Evolutionary conservation across 805 yeast species (phyloP).

Genomic region (Wickerhamiella azymoides): DNA sequence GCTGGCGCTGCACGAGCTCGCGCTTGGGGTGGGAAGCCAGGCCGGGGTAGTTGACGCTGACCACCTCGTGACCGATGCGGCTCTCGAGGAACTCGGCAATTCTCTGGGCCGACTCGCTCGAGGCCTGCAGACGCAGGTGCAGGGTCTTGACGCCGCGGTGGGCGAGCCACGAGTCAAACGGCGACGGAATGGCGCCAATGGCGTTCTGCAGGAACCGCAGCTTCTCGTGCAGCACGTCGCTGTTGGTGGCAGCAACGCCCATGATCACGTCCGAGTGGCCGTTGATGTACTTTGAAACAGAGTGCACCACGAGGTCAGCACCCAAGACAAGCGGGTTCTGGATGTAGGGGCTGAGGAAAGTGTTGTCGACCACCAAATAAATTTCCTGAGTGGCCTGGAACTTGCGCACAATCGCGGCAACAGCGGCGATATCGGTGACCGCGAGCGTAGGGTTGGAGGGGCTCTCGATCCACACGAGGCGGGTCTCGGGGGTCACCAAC

Average conservation of each 20-base stretch:
- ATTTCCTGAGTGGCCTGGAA: slow-evolving; percentile 30
- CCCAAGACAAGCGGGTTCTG: slow-evolving; percentile 74
- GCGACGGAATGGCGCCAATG: slow-evolving; percentile 77
- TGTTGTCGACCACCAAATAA: slow-evolving; percentile 68
- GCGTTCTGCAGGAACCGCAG: slow-evolving; percentile 75
- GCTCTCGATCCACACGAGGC: slow-evolving; percentile 74
- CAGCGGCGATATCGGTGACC: slow-evolving; percentile 58
- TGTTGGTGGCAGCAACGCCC: slow-evolving; percentile 67
- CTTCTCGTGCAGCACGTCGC: slow-evolving; percentile 43
- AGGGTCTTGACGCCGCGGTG: slow-evolving; percentile 84
- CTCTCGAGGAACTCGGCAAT: slow-evolving; percentile 50
- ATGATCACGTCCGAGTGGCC: slow-evolving; percentile 88
- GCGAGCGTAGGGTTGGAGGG: slow-evolving; percentile 81
- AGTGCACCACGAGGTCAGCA: slow-evolving; percentile 78
- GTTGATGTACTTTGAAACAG: slow-evolving; percentile 80
- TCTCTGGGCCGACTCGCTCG: slow-evolving; percentile 48
- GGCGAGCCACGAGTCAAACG: slow-evolving; percentile 85
- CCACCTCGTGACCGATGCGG: slow-evolving; percentile 34
- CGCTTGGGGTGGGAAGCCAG: slow-evolving; percentile 50
- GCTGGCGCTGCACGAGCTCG: slow-evolving; percentile 55
- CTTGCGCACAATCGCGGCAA: slow-evolving; percentile 39
- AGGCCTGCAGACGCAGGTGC: slow-evolving; percentile 63
- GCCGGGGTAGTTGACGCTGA: slow-evolving; percentile 74
- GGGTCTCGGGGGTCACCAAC: slow-evolving; percentile 47
- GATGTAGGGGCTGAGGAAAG: slow-evolving; percentile 75